Evolutionary conservation across 1,139 yeast species (phyloP), one percentile per base, ranked within the genome.

Genomic region (Geotrichum carabidarum): DNA sequence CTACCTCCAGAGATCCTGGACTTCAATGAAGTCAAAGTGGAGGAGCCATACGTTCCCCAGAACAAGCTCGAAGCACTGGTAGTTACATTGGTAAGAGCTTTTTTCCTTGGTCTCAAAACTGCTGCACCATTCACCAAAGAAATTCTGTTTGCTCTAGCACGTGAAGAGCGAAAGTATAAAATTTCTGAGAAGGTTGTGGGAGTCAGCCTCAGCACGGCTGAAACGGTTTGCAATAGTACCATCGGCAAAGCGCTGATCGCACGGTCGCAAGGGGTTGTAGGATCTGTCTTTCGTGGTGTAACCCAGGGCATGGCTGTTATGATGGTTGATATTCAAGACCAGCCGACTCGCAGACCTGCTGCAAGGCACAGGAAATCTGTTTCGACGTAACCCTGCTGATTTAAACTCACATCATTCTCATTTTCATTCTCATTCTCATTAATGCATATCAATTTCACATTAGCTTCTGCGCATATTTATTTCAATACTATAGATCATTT

Each of bases 101-200:
- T 52, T 37, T 52, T 52, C 27, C 31, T 52, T 18, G 55, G 55
- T 15, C 40, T 52, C 35, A 48, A 52, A 34, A 52, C 55, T 4
- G 55, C 55, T 15, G 55, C 55, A n/a, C 55, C 55, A 11, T 52
- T 35, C 18, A 44, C 49, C 12, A 52, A 52, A 27, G 48, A 52
- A 44, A 31, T 43, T 8, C 27, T 52, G 4, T n/a, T 48, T 5
- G 41, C 36, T 5, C 27, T 52, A 36, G 49, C 49, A 9, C 48
- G 52, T 2, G 55, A 52, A 34, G 55, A 52, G 31, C 46, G 55
- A 36, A 52, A 52, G 14, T 52, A 48, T 40, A 48, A 44, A 18
- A 15, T 52, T 7, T 42, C 51, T 15, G 55, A 52, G 34, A 43
- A 38, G 17, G 8, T 48, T 32, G 38, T 52, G 14, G 43, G 52